Conservation (phyloP, 306 rosid species). For the Medicago ruthenica region DNA sequence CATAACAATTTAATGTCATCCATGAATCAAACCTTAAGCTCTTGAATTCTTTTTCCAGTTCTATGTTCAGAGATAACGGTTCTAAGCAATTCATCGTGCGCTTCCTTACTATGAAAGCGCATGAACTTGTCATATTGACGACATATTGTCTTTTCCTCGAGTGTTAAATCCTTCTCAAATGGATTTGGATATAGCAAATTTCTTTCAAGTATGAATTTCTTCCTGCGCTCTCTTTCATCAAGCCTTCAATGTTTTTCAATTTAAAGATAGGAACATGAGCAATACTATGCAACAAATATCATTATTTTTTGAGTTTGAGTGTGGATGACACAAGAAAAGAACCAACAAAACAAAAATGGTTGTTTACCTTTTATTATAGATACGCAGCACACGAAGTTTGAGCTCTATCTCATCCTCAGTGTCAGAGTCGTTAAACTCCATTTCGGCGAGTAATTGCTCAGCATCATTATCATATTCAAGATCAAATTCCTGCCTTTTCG, state of each 20-base stretch:
- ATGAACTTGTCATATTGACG: slow-evolving; percentile 78
- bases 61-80: slow-evolving; percentile 70
- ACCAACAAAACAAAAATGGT: too few species aligned
- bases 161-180: slow-evolving; percentile 76
- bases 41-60: slow-evolving; percentile 70
- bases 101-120: slow-evolving; percentile 91
- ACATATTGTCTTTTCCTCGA: slow-evolving; percentile 80
- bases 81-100: slow-evolving; percentile 75
- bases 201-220: slow-evolving; percentile 88
- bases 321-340: too few species aligned
- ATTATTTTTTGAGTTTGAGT: neutral
- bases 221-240: slow-evolving; percentile 92
- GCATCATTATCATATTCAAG: slow-evolving; percentile 95
- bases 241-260: slow-evolving; percentile 65
- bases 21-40: slow-evolving; percentile 75
- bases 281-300: slow-evolving; percentile 26
- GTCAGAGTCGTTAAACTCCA: slow-evolving; percentile 94
- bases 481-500: slow-evolving; percentile 89
- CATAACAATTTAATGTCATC: neutral
- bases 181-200: slow-evolving; percentile 74
- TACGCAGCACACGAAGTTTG: slow-evolving; percentile 75
- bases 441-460: slow-evolving; percentile 87
- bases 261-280: slow-evolving; percentile 17
- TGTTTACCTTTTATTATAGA: slow-evolving; percentile 77
- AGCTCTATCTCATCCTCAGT: slow-evolving; percentile 83